Percentiles rank a stretch among this genome's conserved stretches.
These are phyloP conservation scores for Tricholoma bakamatsutake DNA, from an alignment of 768 basidiomycete genomes.

Conservation along the genomic window DNA sequence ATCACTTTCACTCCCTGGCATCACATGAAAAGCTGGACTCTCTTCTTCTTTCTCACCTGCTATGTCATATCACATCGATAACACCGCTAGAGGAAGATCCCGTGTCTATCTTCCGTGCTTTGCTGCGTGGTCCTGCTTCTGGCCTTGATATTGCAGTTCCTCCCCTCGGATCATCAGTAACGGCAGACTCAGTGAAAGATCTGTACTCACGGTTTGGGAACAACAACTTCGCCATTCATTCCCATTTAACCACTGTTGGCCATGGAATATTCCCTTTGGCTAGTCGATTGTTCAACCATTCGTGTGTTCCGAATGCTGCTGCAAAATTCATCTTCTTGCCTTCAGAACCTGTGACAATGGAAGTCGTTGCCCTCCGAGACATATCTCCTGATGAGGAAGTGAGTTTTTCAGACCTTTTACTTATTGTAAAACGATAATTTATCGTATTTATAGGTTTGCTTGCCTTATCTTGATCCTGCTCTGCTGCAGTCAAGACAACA, in stretches of 20 bases:
- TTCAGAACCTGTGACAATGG: slow-evolving; percentile 43
- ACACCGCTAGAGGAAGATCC: slow-evolving; percentile 17
- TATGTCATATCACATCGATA: slow-evolving; percentile 33
- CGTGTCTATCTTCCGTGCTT: slow-evolving; percentile 33
- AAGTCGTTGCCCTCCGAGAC: slow-evolving; percentile 56
- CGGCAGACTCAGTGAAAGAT: slow-evolving; percentile 21
- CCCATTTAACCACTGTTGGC: slow-evolving; percentile 61
- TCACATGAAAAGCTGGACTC: slow-evolving; percentile 55
- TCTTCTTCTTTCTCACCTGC: slow-evolving; percentile 56
- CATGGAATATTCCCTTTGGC: slow-evolving; percentile 75
- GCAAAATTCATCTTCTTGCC: slow-evolving; percentile 47
- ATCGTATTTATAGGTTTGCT: slow-evolving; percentile 47
- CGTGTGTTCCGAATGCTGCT: slow-evolving; percentile 69
- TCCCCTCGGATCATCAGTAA: slow-evolving; percentile 26
- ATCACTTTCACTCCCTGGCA: slow-evolving; percentile 41
- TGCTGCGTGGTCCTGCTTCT: slow-evolving; percentile 37
- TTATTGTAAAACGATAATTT: not conserved
- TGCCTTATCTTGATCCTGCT: slow-evolving; percentile 78
- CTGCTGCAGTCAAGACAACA: slow-evolving; percentile 54
- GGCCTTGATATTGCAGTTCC: slow-evolving; percentile 19
- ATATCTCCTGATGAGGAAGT: slow-evolving; percentile 66
- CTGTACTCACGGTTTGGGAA: slow-evolving; percentile 65
- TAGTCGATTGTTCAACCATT: slow-evolving; percentile 81
- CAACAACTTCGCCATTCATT: slow-evolving; percentile 78
- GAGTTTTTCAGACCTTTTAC: slow-evolving; percentile 3